Evolutionary conservation across 148 eudicot species (phyloP), one percentile per base, ranked within the genome.

Genomic region (Chenopodium berlandieri): DNA sequence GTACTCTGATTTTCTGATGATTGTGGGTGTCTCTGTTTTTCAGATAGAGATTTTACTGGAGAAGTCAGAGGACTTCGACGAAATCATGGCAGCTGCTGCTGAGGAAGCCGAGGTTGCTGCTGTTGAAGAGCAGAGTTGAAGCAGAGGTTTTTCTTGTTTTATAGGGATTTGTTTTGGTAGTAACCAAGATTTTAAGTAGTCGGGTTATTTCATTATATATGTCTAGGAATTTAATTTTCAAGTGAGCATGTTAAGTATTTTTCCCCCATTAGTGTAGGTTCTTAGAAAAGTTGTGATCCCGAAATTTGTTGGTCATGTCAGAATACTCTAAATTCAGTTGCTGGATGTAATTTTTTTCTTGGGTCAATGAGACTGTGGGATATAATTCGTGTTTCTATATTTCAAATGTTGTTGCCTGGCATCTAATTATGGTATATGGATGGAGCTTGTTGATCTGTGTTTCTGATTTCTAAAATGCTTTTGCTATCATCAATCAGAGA

Each of bases 21-120:
- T 22, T 17, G 12, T 71, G 68, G 52, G 9, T 60, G 70, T 32
- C 37, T 50, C 44, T 81, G 8, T 81, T 48, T 83, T 84, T 32
- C 91, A 92, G 96, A 92, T 92, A 71, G 96, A 91, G 85, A 86
- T 92, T 25, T 16, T 88, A 75, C 85, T 92, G 71, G 94, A 90
- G 77, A 92, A 92, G 85, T 88, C 96, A 4, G 92, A 78, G 17
- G 84, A 92, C 14, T 92, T 92, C 47, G 96, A 92, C 80, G 87
- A 91, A 66, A 71, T 92, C 73, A 92, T 92, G 90, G 91, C 91
- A 66, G 90, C 91, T 77, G 87, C 87, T 31, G 83, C 87, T 52
- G 73, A 82, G 73, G 89, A 87, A 83, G 79, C 31, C 30, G 79
- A 46, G 7, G 22, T 13, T 44, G 81, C 74, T 19, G 83, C 77